A percentile compares a stretch with the other conserved stretches of the same genome.
These are phyloP conservation scores for Phytophthora pini DNA, from an alignment of 352 stramenopile species.

Conservation along the genomic window DNA sequence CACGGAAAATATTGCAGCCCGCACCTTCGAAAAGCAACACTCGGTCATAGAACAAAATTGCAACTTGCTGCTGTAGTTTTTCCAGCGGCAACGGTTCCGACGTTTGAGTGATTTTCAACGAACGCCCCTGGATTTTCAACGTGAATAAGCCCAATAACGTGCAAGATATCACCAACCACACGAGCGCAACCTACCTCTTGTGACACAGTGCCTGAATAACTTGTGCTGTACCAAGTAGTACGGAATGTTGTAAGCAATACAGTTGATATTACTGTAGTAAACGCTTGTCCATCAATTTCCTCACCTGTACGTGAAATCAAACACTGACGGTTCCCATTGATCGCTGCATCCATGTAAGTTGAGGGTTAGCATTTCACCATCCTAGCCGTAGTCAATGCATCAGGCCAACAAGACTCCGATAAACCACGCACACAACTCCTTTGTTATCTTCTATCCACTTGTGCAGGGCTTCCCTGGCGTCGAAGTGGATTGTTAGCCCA, in stretches of 20 bases:
- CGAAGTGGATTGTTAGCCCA: conserved; percentile 48
- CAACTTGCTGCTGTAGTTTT: conserved; percentile 57
- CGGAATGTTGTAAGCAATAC: neutral
- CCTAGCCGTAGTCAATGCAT: neutral
- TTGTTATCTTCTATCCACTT: conserved; percentile 46
- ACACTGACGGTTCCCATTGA: conserved; percentile 44
- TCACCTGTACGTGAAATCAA: conserved; percentile 72
- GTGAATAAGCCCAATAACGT: neutral
- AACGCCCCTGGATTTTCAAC: conserved; percentile 5
- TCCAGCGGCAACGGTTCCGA: conserved; percentile 53
- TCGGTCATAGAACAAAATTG: conserved; percentile 67
- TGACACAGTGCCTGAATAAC: conserved; percentile 44
- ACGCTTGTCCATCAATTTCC: neutral
- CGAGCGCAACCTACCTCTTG: conserved; percentile 11
- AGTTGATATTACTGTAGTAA: neutral
- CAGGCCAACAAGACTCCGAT: neutral
- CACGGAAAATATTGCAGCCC: neutral
- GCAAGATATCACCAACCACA: neutral
- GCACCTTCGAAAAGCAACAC: conserved; percentile 71
- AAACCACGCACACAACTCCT: conserved; percentile 17
- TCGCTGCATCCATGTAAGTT: conserved; percentile 11
- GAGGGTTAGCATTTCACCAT: neutral
- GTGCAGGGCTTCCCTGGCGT: conserved; percentile 47
- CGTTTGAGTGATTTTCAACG: conserved; percentile 16
- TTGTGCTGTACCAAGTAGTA: conserved; percentile 25